Evolutionary conservation across 2,329 filamentous ascomycete genomes (phyloP).

Genomic region (Graphiopsis chlorocephala): DNA sequence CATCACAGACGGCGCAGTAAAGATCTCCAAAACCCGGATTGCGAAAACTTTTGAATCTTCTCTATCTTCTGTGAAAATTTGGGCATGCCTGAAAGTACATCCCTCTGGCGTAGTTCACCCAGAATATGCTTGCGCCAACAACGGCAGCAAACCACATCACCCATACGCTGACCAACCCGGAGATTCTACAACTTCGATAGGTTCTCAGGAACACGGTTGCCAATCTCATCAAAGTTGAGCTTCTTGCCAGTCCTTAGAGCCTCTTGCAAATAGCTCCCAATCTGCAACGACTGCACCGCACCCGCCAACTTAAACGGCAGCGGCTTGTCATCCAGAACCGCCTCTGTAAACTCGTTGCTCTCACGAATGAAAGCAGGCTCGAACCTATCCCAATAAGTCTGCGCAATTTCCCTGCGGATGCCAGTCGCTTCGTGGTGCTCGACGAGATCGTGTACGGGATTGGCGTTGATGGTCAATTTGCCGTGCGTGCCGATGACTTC

Average conservation of each 20-base stretch:
- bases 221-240: slow-evolving; percentile 56
- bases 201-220: slow-evolving; percentile 25
- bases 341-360: slow-evolving; percentile 61
- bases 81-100: not conserved
- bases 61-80: not conserved
- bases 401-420: slow-evolving; percentile 58
- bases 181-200: not conserved
- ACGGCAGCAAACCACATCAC: not conserved
- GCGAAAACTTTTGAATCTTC: not conserved
- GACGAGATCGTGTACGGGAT: slow-evolving; percentile 56
- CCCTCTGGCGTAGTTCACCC: not conserved
- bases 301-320: slow-evolving; percentile 57
- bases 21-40: not conserved
- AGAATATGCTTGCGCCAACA: not conserved
- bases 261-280: slow-evolving; percentile 53
- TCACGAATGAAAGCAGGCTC: slow-evolving; percentile 62
- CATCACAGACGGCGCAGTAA: not conserved
- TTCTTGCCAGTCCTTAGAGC: slow-evolving; percentile 44
- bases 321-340: slow-evolving; percentile 54
- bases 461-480: slow-evolving; percentile 60
- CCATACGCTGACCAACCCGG: not conserved
- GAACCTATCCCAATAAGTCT: slow-evolving; percentile 62
- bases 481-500: slow-evolving; percentile 66
- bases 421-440: slow-evolving; percentile 54
- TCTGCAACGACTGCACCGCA: slow-evolving; percentile 59